Evolutionary conservation across 305 asterid genomes (phyloP).

Genomic region (Solanum aculeatissimum): DNA sequence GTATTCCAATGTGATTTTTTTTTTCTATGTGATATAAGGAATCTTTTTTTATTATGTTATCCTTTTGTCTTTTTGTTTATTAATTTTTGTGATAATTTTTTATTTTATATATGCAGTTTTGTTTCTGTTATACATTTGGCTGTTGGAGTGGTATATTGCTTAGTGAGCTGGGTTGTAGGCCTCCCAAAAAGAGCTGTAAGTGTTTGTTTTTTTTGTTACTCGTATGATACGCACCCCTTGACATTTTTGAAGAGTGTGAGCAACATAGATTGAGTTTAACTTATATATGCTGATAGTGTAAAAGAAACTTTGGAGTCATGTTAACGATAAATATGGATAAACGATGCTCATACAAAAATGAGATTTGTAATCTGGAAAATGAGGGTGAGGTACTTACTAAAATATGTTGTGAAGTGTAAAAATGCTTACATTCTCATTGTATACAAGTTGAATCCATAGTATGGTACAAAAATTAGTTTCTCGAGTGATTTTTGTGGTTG

Average conservation of each 20-base stretch:
- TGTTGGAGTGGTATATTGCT: constrained; percentile 86
- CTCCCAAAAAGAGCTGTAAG: constrained; percentile 99
- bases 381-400: background rate
- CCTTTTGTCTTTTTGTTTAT: background rate
- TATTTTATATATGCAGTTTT: constrained; percentile 31
- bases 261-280: background rate
- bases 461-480: background rate
- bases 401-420: background rate
- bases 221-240: too few relatives aligned
- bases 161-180: constrained; percentile 75
- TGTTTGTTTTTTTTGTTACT: background rate
- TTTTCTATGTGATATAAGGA: background rate
- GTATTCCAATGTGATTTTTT: constrained; percentile 5
- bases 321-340: background rate
- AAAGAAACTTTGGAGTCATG: background rate
- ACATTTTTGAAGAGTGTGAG: too few relatives aligned
- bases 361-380: background rate
- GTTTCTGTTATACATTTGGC: constrained; percentile 84
- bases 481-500: background rate
- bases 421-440: background rate
- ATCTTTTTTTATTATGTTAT: background rate
- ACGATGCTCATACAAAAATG: background rate
- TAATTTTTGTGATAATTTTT: background rate
- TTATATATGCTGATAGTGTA: too few relatives aligned
- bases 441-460: background rate